Conservation (phyloP, 768 basidiomycete species). For the Trametes cinnabarina region DNA sequence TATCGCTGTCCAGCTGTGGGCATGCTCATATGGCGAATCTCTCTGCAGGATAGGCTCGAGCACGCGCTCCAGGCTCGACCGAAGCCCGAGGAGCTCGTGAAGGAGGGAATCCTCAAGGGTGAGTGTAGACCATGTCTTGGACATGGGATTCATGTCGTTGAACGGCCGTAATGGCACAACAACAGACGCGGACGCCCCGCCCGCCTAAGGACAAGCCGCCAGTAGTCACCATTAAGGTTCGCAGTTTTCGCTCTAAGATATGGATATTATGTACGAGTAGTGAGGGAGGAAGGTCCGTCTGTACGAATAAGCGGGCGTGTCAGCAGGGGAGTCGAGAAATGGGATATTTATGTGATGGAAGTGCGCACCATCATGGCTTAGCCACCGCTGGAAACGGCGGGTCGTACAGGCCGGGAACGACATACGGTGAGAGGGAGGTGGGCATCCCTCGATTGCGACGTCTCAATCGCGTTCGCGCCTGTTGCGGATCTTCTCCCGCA, state of each 20-base stretch:
- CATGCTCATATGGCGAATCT: neutral
- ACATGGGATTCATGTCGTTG: neutral
- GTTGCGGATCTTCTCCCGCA: slow-evolving; percentile 37
- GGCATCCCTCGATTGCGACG: slow-evolving; percentile 34
- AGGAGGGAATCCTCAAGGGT: slow-evolving; percentile 59
- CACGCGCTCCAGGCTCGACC: slow-evolving; percentile 58
- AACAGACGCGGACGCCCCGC: slow-evolving; percentile 17
- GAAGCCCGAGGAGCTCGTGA: slow-evolving; percentile 59
- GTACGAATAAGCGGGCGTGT: neutral
- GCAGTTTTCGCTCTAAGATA: slow-evolving; percentile 5
- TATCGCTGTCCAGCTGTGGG: neutral
- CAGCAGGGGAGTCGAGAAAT: neutral
- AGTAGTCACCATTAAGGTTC: neutral
- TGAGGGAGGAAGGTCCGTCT: neutral
- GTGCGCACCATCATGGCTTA: neutral
- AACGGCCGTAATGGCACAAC: neutral
- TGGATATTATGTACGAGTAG: slow-evolving; percentile 9
- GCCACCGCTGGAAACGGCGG: neutral
- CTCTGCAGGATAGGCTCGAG: slow-evolving; percentile 57
- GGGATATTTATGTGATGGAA: neutral
- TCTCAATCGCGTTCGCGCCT: slow-evolving; percentile 32
- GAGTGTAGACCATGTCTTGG: slow-evolving; percentile 20
- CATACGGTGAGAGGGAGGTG: neutral
- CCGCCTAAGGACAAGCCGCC: slow-evolving; percentile 12
- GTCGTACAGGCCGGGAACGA: neutral